Base-by-base conservation (phyloP, 1,284 basidiomycete genomes). In the Ustilago loliicola region DNA sequence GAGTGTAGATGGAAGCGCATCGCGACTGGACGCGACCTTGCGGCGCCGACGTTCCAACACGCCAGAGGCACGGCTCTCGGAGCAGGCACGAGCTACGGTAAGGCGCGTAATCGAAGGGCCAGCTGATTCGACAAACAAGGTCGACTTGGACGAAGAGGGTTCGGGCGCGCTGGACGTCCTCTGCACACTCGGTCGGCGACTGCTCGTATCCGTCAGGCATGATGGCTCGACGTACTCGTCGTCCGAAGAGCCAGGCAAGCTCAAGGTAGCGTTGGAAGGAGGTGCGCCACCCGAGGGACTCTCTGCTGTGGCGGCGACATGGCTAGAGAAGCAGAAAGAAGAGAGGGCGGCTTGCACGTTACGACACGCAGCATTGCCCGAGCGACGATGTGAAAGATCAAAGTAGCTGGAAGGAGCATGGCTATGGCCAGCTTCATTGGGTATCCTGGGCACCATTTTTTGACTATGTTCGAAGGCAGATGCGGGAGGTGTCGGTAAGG, bases 141-240 rank as follows among this genome's bases (percentile, higher is more conserved):
- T 40, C 2, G 61, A 19, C 27, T 59, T 67, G 36, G 71, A 67
- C 10, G 64, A 62, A 11, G 64, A 57, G 0, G 76, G 56, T 32
- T 78, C 72, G 2, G 76, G 76, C 11, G 68, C 72, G 32, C 71
- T 74, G 3, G 76, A 64, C 8, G 72, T 66, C 47, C 76, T 65
- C 55, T 74, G 71, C 1, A 78, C 76, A 23, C 72, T 74, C 17
- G 72, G 76, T 62, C 76, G 52, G 19, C 61, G 76, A 57, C 66
- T 72, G 56, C 34, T 47, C 9, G 54, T 25, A n/a, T 66, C 61
- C 56, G 50, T 40, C 38, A 54, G 52, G 32, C 52, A 61, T 8
- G 48, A 56, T 7, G 72, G 72, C 47, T 73, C 71, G 27, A 68
- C 45, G 17, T 73, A 73, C 19, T 65, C 71, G 30, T 73, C 71